These are phyloP conservation scores for Ophiognomonia clavigignenti-juglandacearum DNA, from an alignment of 2,329 filamentous ascomycete genomes.

Conservation along the genomic window DNA sequence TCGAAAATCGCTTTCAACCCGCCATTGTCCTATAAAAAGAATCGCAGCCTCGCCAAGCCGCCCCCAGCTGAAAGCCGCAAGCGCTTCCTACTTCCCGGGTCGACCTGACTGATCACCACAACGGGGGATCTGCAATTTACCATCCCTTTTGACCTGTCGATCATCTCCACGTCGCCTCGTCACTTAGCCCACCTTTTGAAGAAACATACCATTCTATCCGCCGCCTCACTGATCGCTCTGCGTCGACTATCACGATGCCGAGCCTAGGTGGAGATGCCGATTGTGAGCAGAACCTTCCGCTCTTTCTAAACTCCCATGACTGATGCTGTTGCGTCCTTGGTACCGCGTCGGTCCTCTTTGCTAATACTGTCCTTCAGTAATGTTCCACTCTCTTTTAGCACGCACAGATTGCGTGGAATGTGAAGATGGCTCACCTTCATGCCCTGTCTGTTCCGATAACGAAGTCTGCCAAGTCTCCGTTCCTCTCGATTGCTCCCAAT, in stretches of 20 bases:
- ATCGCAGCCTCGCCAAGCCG: constrained; percentile 12
- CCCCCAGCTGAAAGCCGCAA: constrained; percentile 8
- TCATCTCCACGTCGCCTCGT: neutral
- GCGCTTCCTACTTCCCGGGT: neutral
- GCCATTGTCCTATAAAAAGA: constrained; percentile 14
- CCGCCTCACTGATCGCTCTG: neutral
- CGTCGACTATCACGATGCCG: constrained; percentile 12
- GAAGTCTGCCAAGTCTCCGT: constrained; percentile 42
- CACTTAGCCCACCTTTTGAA: neutral
- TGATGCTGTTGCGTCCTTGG: neutral
- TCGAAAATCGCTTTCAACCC: neutral
- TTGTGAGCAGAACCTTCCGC: neutral
- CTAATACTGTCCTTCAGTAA: constrained; percentile 14
- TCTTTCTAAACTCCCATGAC: neutral
- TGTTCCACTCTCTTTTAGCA: constrained; percentile 29
- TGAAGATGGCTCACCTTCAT: constrained; percentile 35
- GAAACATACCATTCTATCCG: neutral
- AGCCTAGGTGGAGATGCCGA: constrained; percentile 1
- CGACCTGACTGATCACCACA: constrained; percentile 12
- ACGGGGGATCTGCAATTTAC: constrained; percentile 8
- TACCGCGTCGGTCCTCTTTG: neutral
- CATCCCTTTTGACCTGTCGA: constrained; percentile 11
- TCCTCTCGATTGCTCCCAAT: constrained; percentile 41
- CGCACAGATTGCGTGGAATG: constrained; percentile 43
- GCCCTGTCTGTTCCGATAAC: constrained; percentile 38